phyloP scores from a whole-genome alignment of 345 rosid genomes.

The Capsella bursapastoris region DNA sequence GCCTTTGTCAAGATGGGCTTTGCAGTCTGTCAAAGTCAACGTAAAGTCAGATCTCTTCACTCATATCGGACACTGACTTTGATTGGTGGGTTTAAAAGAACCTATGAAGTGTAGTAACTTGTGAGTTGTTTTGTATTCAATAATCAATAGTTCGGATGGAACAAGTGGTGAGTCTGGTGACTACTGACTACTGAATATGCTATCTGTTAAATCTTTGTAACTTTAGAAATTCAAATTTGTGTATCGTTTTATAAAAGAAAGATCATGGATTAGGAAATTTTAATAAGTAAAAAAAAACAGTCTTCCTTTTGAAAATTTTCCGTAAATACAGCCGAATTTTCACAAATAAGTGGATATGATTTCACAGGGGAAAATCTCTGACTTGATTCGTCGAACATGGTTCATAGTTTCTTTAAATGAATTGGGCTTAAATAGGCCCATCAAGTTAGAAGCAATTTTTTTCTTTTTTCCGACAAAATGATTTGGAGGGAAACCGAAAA shows the following conservation, averaged over 20 bases:
- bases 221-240: too few species aligned
- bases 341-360: not conserved
- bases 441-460: not conserved
- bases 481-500: conserved; percentile 40
- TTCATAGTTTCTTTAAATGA: not conserved
- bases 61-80: not conserved
- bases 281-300: not conserved
- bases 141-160: too few species aligned
- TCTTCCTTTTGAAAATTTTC: not conserved
- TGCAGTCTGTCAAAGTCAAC: not conserved
- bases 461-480: not conserved
- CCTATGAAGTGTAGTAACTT: not conserved
- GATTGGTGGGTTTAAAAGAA: not conserved
- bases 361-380: not conserved
- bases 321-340: not conserved
- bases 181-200: too few species aligned
- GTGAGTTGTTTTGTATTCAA: not conserved
- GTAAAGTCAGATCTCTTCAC: not conserved
- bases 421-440: conserved; percentile 23
- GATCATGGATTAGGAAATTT: not conserved
- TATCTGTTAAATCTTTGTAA: too few species aligned
- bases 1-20: conserved; percentile 10
- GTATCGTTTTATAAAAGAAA: not conserved
- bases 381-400: not conserved
- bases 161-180: too few species aligned